These are phyloP conservation scores for Chrysoporthe cubensis DNA, from an alignment of 2,329 filamentous ascomycete genomes.

Conservation along the genomic window DNA sequence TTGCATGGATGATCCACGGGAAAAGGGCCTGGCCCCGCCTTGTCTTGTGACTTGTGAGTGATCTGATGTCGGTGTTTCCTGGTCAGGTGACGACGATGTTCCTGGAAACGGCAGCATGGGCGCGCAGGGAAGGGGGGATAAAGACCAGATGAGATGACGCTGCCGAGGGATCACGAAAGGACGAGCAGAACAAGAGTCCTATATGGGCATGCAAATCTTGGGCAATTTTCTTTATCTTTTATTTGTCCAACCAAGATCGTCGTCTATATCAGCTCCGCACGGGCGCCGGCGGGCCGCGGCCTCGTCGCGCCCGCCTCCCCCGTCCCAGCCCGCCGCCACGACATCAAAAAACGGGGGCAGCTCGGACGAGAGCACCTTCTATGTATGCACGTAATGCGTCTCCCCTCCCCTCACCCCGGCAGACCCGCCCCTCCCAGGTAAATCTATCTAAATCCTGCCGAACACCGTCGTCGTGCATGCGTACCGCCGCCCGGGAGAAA, in stretches of 20 bases:
- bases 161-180: not conserved
- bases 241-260: conserved; percentile 18
- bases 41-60: not conserved
- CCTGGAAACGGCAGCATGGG: no score
- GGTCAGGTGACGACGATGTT: not conserved
- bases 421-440: no score
- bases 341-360: no score
- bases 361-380: not conserved
- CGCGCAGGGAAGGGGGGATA: no score
- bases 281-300: no score
- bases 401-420: no score
- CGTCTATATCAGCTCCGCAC: conserved; percentile 11
- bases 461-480: no score
- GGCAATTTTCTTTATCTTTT: not conserved
- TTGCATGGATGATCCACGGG: not conserved
- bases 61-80: not conserved
- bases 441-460: no score
- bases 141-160: not conserved
- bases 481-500: not conserved
- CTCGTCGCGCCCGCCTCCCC: not conserved
- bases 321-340: no score
- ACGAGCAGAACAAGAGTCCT: not conserved
- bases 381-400: not conserved
- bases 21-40: not conserved
- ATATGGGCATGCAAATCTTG: not conserved